These are phyloP conservation scores for Camelina sativa DNA, from an alignment of 345 rosid species.

Conservation along the genomic window DNA sequence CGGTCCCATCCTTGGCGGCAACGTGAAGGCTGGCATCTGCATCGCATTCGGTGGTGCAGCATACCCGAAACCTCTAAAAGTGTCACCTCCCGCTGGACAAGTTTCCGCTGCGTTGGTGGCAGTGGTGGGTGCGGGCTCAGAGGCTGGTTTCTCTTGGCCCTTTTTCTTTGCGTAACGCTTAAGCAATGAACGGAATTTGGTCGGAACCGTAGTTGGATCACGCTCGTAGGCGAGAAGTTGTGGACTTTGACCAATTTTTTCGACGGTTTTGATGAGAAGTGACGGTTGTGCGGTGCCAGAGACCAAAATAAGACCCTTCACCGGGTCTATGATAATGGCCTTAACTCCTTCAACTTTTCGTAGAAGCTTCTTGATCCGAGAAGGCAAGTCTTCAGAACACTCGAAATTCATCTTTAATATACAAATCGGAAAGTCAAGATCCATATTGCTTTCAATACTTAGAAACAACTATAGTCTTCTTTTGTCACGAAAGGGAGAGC, in stretches of 20 bases:
- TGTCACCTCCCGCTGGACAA: slow-evolving; percentile 14
- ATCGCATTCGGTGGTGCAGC: neutral
- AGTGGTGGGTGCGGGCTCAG: neutral
- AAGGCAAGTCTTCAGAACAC: slow-evolving; percentile 16
- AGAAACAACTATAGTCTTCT: neutral
- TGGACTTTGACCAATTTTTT: slow-evolving; percentile 18
- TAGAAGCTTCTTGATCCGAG: slow-evolving; percentile 24
- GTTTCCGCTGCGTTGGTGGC: neutral
- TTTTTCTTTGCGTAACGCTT: slow-evolving; percentile 25
- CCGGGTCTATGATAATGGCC: slow-evolving; percentile 31
- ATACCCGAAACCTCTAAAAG: slow-evolving; percentile 20
- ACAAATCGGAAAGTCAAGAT: slow-evolving; percentile 35
- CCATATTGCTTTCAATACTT: neutral
- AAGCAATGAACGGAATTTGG: slow-evolving; percentile 17
- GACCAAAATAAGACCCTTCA: slow-evolving; percentile 30
- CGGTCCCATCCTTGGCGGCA: slow-evolving; percentile 18
- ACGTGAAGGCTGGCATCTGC: slow-evolving; percentile 25
- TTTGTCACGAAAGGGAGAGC: neutral
- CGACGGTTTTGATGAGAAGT: slow-evolving; percentile 19
- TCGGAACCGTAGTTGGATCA: slow-evolving; percentile 34
- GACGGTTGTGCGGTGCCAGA: slow-evolving; percentile 23
- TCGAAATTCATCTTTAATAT: slow-evolving; percentile 33
- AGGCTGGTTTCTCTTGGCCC: neutral
- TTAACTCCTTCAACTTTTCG: slow-evolving; percentile 34
- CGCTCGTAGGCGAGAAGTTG: slow-evolving; percentile 37